Evolutionary conservation across 1,139 yeast species (phyloP), one percentile per base, ranked within the genome.

Genomic region (Petasospora fabianii): DNA sequence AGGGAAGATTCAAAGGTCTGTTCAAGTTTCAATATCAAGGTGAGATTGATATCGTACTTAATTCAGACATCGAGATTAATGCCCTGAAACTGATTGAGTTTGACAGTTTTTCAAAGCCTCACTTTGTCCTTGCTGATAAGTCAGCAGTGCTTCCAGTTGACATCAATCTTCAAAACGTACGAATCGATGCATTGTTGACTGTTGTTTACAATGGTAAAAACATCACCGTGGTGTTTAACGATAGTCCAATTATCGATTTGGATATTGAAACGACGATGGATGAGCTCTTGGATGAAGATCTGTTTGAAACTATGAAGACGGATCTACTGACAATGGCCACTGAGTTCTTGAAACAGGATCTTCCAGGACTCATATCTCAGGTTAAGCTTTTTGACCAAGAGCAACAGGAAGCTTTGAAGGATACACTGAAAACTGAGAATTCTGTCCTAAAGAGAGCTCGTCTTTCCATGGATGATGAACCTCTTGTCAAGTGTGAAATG

Each of bases 101-200:
- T 46, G 57, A 53, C 34, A 5, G 6, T 4, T 54, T 54, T 33
- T 52, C 57, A 9, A 48, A 34, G 35, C 58, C 58, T 3, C 49
- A 45, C 29, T 54, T 48, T 30, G 48, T 52, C 1, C 37, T 48
- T 17, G 32, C 48, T 16, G 50, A 50, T 34, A 46, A 48, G 30
- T 51, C 57, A 3, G 48, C 54, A 1, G 32, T 50, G 0, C 21
- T 54, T 11, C 58, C 58, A 2, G 55, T 54, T 16, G 55, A 52
- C 24, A 47, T 54, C 27, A 31, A 39, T 2, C 35, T 54, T 7
- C 35, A 30, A 2, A 32, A 49, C 12, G 32, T 53, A 14, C 39
- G 44, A 16, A 36, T 54, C 8, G 53, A 52, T 20, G 45, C 51
- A 2, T 14, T 45, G 1, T 27, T 54, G 26, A 52, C 54, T 0